These are phyloP conservation scores for Peribolospora kevripleyi DNA, from an alignment of 768 basidiomycete genomes.

Conservation along the genomic window DNA sequence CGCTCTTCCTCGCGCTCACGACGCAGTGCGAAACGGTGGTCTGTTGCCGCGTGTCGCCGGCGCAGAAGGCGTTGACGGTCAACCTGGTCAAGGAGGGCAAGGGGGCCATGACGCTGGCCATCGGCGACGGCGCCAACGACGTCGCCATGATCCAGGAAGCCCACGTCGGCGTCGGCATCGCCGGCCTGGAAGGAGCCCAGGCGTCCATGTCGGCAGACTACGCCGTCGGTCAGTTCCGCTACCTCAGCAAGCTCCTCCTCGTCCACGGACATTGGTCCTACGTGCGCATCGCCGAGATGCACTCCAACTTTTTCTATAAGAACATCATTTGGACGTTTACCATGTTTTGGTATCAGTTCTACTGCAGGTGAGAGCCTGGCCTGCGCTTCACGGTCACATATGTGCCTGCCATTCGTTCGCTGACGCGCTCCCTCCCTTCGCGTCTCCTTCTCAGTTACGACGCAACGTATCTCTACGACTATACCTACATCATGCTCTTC, in stretches of 20 bases:
- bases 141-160: constrained; percentile 99
- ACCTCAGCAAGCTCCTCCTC: constrained; percentile 59
- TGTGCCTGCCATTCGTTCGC: neutral
- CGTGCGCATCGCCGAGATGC: constrained; percentile 86
- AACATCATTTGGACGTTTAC: constrained; percentile 68
- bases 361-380: constrained; percentile 39
- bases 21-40: constrained; percentile 96
- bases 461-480: constrained; percentile 81
- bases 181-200: constrained; percentile 86
- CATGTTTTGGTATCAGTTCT: constrained; percentile 82
- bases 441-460: constrained; percentile 38
- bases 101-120: constrained; percentile 85
- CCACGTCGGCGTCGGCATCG: constrained; percentile 84
- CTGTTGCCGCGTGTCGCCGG: constrained; percentile 90
- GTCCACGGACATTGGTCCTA: constrained; percentile 97
- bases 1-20: constrained; percentile 66
- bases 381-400: neutral
- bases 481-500: constrained; percentile 76
- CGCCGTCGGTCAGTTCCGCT: constrained; percentile 91
- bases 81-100: constrained; percentile 86
- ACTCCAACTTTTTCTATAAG: constrained; percentile 97
- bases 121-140: constrained; percentile 93
- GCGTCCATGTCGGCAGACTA: constrained; percentile 99
- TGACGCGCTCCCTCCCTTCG: neutral
- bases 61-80: constrained; percentile 93